Percentiles rank a stretch among this genome's conserved stretches.
These are phyloP conservation scores for Xylariales sp. DNA, from an alignment of 2,329 filamentous ascomycete genomes.

Conservation along the genomic window DNA sequence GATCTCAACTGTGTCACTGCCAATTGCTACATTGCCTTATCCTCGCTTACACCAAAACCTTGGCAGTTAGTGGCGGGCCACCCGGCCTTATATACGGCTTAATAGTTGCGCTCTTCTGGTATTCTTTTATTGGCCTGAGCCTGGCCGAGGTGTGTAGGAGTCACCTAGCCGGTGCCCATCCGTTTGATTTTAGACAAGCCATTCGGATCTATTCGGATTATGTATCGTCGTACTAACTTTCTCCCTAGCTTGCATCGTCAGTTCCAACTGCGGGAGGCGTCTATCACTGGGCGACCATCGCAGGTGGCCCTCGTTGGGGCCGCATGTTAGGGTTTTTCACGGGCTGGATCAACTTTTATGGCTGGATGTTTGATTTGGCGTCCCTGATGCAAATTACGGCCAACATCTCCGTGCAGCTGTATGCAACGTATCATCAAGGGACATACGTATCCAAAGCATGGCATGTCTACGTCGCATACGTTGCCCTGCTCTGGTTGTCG, in stretches of 20 bases:
- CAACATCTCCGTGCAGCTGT: conserved; percentile 71
- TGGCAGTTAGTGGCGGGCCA: conserved; percentile 56
- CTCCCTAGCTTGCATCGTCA: conserved; percentile 65
- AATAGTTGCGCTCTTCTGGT: conserved; percentile 57
- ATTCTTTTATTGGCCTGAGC: conserved; percentile 56
- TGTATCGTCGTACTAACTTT: conserved; percentile 26
- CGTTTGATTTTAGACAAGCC: not conserved
- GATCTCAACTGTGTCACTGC: conserved; percentile 2
- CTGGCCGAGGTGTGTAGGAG: conserved; percentile 54
- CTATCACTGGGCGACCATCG: conserved; percentile 71
- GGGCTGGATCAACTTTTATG: conserved; percentile 66
- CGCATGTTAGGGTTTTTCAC: conserved; percentile 62
- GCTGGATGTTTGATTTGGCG: conserved; percentile 72
- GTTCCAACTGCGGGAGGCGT: conserved; percentile 70
- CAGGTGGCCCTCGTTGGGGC: conserved; percentile 65
- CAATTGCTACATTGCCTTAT: conserved; percentile 6
- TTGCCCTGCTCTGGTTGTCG: conserved; percentile 66
- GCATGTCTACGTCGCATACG: conserved; percentile 70
- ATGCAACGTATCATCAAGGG: conserved; percentile 66
- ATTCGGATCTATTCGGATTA: not conserved
- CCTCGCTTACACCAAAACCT: conserved; percentile 4
- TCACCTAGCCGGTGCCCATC: not conserved
- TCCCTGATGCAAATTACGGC: conserved; percentile 68
- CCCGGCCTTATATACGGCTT: conserved; percentile 58
- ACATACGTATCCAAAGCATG: conserved; percentile 62